Conservation (phyloP, 768 basidiomycete species). For the Leccinum fibrillosum region DNA sequence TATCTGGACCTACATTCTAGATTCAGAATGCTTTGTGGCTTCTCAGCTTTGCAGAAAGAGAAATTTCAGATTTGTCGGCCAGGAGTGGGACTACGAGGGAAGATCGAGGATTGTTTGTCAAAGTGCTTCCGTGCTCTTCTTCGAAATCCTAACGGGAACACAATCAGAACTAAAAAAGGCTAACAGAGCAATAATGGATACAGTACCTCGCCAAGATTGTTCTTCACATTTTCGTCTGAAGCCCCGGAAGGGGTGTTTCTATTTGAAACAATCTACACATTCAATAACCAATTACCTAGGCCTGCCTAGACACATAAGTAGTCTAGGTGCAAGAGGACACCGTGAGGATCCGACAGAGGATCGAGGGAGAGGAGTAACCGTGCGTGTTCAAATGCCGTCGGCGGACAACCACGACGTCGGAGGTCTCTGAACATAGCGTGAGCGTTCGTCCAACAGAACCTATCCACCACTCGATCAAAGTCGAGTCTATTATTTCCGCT, state of each 20-base stretch:
- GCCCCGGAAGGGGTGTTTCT: constrained; percentile 5
- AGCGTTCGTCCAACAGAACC: not conserved
- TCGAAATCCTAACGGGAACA: constrained; percentile 39
- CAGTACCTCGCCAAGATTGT: constrained; percentile 38
- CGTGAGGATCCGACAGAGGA: constrained; percentile 87
- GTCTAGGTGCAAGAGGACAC: constrained; percentile 78
- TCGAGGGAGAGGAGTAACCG: constrained; percentile 83
- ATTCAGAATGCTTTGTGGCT: constrained; percentile 65
- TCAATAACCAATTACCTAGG: constrained; percentile 78
- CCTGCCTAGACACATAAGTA: constrained; percentile 79
- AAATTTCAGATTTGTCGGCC: constrained; percentile 80
- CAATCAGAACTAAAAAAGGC: constrained; percentile 3
- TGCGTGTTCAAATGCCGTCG: constrained; percentile 90
- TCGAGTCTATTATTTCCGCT: constrained; percentile 80
- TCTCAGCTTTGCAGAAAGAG: constrained; percentile 55
- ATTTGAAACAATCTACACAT: constrained; percentile 42
- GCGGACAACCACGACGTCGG: constrained; percentile 82
- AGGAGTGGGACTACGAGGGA: constrained; percentile 78
- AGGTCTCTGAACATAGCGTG: constrained; percentile 55
- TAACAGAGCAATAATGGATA: not conserved
- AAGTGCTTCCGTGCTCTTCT: constrained; percentile 63
- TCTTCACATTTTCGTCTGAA: constrained; percentile 34
- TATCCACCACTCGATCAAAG: constrained; percentile 85
- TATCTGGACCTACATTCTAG: constrained; percentile 44
- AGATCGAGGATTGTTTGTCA: constrained; percentile 71